phyloP scores from a whole-genome alignment of 1,139 yeast genomes.

The Yamadazyma jaroonii region DNA sequence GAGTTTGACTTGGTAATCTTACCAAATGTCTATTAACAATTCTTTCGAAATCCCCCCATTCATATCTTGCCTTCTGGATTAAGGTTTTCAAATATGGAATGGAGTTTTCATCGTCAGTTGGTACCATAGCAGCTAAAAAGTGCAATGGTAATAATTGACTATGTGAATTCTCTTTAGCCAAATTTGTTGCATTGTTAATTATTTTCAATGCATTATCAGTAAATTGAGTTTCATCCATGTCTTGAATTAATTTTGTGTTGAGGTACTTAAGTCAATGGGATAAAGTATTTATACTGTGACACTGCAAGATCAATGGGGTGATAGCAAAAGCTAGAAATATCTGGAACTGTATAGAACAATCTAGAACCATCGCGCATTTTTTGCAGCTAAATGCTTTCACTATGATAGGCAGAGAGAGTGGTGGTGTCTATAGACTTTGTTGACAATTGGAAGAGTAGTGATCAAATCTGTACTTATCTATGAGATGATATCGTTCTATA shows the following conservation, averaged over 20 bases:
- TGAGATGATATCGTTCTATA: no score
- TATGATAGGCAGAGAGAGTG: no score
- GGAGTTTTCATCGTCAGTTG: slow-evolving; percentile 66
- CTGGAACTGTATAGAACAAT: slow-evolving; percentile 11
- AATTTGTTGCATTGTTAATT: slow-evolving; percentile 71
- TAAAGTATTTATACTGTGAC: background rate
- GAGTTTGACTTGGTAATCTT: slow-evolving; percentile 80
- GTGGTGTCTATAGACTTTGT: no score
- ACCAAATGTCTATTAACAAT: slow-evolving; percentile 78
- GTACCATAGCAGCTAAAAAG: slow-evolving; percentile 87
- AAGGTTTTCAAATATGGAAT: slow-evolving; percentile 78
- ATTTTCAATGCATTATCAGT: slow-evolving; percentile 91
- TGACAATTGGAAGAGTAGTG: no score
- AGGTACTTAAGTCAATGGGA: background rate
- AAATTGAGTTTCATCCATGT: slow-evolving; percentile 68
- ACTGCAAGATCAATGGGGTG: background rate
- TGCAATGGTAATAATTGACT: slow-evolving; percentile 84
- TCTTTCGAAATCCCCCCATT: slow-evolving; percentile 79
- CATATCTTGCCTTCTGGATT: slow-evolving; percentile 83
- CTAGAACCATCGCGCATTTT: slow-evolving; percentile 10
- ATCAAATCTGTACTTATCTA: no score
- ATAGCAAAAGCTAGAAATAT: slow-evolving; percentile 5
- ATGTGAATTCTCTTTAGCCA: slow-evolving; percentile 83
- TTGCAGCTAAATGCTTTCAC: slow-evolving; percentile 1
- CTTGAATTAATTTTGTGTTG: background rate